Evolutionary conservation across 768 basidiomycete species (phyloP).

Genomic region (Psilocybe cubensis): DNA sequence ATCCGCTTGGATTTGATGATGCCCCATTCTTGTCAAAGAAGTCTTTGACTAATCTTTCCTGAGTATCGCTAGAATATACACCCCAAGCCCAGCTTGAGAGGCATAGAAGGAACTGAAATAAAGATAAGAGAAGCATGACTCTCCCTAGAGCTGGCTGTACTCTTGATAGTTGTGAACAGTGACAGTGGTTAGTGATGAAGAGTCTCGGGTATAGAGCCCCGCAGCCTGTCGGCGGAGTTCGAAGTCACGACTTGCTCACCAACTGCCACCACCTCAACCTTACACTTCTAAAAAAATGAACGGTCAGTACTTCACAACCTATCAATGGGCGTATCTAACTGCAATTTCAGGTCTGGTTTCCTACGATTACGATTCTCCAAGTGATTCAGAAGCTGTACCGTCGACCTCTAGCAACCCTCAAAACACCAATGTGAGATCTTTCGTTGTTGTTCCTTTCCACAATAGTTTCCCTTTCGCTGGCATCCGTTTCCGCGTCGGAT

Average conservation of each 20-base stretch:
- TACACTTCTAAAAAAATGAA: conserved; percentile 21
- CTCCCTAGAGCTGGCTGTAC: background rate
- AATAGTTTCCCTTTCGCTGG: conserved; percentile 70
- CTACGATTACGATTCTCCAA: conserved; percentile 67
- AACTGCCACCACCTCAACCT: conserved; percentile 18
- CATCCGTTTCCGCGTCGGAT: conserved; percentile 60
- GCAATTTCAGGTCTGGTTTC: conserved; percentile 54
- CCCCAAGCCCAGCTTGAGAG: conserved; percentile 39
- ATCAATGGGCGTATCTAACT: background rate
- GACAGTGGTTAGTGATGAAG: background rate
- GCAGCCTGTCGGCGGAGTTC: conserved; percentile 13
- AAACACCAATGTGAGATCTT: conserved; percentile 65
- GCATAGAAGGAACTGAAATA: conserved; percentile 34
- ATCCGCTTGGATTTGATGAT: conserved; percentile 23
- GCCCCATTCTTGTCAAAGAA: conserved; percentile 49
- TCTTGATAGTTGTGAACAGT: background rate
- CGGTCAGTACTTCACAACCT: conserved; percentile 15
- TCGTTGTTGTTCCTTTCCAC: conserved; percentile 35
- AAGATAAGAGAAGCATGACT: conserved; percentile 33
- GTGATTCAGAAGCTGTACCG: conserved; percentile 50
- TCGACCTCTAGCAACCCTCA: conserved; percentile 30
- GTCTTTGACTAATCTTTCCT: conserved; percentile 42
- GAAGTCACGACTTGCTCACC: conserved; percentile 19
- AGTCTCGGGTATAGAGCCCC: background rate
- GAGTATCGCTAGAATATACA: conserved; percentile 26